phyloP scores from a whole-genome alignment of 1,284 basidiomycete species.

The Sporisorium iseilematis-ciliati region DNA sequence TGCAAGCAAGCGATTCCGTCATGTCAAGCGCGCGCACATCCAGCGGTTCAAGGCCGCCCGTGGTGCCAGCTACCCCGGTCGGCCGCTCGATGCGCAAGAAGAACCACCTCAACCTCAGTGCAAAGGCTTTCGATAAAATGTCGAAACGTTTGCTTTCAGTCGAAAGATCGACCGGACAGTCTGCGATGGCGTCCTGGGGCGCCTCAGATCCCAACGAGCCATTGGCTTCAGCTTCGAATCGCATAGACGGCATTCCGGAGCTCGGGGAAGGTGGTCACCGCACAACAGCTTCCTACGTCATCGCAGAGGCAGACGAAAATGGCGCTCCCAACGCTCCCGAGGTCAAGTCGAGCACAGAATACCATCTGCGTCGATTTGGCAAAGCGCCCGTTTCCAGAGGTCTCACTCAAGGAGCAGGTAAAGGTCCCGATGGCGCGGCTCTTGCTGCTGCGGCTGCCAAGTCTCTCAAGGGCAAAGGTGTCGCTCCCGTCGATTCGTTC shows the following conservation, averaged over 20 bases:
- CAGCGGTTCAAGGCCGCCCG: slow-evolving; percentile 44
- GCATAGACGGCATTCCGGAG: slow-evolving; percentile 45
- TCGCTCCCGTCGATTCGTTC: slow-evolving; percentile 61
- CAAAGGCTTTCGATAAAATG: slow-evolving; percentile 63
- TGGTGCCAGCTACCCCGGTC: slow-evolving; percentile 46
- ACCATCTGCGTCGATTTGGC: slow-evolving; percentile 45
- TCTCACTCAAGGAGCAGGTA: slow-evolving; percentile 50
- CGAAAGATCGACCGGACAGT: slow-evolving; percentile 40
- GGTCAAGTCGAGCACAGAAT: slow-evolving; percentile 46
- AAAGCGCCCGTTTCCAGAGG: slow-evolving; percentile 45
- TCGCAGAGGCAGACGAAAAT: slow-evolving; percentile 47
- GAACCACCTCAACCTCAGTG: slow-evolving; percentile 57
- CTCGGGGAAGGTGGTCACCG: slow-evolving; percentile 49
- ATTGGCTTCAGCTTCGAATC: slow-evolving; percentile 26
- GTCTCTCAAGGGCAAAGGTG: slow-evolving; percentile 53
- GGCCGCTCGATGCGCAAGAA: slow-evolving; percentile 50
- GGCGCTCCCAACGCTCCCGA: slow-evolving; percentile 17
- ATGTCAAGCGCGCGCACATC: slow-evolving; percentile 43
- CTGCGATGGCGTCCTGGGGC: slow-evolving; percentile 37
- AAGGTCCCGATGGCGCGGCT: slow-evolving; percentile 57
- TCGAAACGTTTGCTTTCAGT: slow-evolving; percentile 47
- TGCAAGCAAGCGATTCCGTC: neutral
- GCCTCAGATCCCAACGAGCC: slow-evolving; percentile 32
- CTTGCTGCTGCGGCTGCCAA: slow-evolving; percentile 58
- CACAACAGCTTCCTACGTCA: slow-evolving; percentile 45